A percentile compares a stretch with the other conserved stretches of the same genome.
Conservation (phyloP, 179 eudicot species). For the Beta corolliflora region DNA sequence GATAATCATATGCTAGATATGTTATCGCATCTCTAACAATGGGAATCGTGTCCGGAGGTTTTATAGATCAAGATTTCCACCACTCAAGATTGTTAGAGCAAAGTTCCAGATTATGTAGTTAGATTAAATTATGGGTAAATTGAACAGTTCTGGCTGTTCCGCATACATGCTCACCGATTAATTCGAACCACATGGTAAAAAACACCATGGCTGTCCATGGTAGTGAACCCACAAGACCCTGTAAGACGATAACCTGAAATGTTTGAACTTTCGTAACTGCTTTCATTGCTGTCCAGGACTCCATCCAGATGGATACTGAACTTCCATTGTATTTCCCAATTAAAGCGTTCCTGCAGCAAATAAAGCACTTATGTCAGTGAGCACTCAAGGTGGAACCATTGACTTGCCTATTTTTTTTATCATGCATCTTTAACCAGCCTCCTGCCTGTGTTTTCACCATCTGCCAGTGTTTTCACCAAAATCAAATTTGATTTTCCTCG, state of each 20-base stretch:
- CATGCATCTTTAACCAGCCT: neutral
- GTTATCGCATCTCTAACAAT: too few species aligned
- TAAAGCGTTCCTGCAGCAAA: constrained; percentile 49
- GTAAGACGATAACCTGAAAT: constrained; percentile 87
- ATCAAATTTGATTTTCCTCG: neutral
- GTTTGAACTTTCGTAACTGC: constrained; percentile 70
- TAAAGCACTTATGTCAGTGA: neutral
- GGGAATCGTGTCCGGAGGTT: too few species aligned
- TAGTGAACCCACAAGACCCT: constrained; percentile 90
- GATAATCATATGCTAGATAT: too few species aligned
- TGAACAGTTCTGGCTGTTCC: constrained; percentile 10
- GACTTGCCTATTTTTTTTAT: neutral
- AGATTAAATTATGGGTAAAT: neutral
- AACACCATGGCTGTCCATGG: constrained; percentile 99
- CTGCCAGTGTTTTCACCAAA: neutral
- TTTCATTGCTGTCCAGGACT: constrained; percentile 80
- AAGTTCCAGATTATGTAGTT: neutral
- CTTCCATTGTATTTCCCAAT: constrained; percentile 39
- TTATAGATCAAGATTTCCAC: too few species aligned
- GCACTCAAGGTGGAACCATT: neutral
- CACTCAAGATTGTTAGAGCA: too few species aligned
- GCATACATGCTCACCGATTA: constrained; percentile 69
- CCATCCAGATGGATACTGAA: constrained; percentile 61
- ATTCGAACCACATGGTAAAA: constrained; percentile 89
- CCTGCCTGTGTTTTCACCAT: neutral